Evolutionary conservation across 352 stramenopile genomes (phyloP).

Genomic region (Phytophthora europaea): DNA sequence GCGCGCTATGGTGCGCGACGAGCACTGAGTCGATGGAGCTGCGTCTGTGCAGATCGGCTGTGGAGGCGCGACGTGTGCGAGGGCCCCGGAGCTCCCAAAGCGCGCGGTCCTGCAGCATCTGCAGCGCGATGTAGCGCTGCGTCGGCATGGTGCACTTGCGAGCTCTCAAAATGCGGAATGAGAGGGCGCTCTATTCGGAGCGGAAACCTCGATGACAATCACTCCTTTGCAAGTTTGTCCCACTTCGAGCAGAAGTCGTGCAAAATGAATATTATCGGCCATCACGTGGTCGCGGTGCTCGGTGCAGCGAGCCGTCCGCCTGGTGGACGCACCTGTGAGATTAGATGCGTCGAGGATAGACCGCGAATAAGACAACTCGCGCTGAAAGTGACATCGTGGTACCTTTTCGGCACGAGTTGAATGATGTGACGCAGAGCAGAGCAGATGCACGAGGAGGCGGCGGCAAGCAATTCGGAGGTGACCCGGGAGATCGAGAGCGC

Average conservation of each 20-base stretch:
- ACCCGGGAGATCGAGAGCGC: not conserved
- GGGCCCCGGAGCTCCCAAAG: constrained; percentile 19
- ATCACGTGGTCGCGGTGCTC: constrained; percentile 16
- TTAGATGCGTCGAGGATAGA: constrained; percentile 1
- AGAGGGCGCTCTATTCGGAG: constrained; percentile 5
- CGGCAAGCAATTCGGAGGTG: not conserved
- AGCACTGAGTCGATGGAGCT: constrained; percentile 16
- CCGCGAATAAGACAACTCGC: not conserved
- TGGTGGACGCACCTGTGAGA: constrained; percentile 23
- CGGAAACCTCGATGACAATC: constrained; percentile 7
- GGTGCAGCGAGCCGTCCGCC: constrained; percentile 12
- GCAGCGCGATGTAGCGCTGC: constrained; percentile 40
- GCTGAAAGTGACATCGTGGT: not conserved
- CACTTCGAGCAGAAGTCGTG: constrained; percentile 10
- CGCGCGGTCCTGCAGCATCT: constrained; percentile 42
- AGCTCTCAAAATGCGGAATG: constrained; percentile 21
- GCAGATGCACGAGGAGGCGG: not conserved
- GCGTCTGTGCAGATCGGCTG: constrained; percentile 25
- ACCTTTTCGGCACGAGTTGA: constrained; percentile 8
- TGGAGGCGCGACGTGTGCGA: constrained; percentile 24
- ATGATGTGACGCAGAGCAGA: not conserved
- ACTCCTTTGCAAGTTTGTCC: not conserved
- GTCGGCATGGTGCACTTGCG: constrained; percentile 23
- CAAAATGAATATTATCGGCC: constrained; percentile 14
- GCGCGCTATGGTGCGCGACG: constrained; percentile 10